Evolutionary conservation across 2,329 filamentous ascomycete species (phyloP).

Genomic region (Clarireedia hainanense): DNA sequence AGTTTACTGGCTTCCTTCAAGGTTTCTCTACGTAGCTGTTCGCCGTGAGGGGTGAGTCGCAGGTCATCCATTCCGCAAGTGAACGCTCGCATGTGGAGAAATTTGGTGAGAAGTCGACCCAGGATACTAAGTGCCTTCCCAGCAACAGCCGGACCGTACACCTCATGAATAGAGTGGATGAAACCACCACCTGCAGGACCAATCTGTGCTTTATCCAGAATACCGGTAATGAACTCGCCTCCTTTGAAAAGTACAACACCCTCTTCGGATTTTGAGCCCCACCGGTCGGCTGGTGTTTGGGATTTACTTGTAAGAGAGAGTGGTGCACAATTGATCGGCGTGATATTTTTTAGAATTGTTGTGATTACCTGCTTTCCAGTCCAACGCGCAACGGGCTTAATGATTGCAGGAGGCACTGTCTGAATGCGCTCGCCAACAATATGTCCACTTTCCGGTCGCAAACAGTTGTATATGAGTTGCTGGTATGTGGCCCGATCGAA

Average conservation of each 20-base stretch:
- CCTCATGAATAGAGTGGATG: slow-evolving; percentile 86
- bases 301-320: slow-evolving; percentile 74
- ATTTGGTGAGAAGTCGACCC: slow-evolving; percentile 80
- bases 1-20: slow-evolving; percentile 59
- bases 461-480: slow-evolving; percentile 82
- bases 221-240: slow-evolving; percentile 81
- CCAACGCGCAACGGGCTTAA: slow-evolving; percentile 78
- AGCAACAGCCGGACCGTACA: slow-evolving; percentile 80
- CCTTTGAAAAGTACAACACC: slow-evolving; percentile 74
- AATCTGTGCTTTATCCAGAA: slow-evolving; percentile 92
- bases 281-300: slow-evolving; percentile 69
- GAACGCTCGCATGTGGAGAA: slow-evolving; percentile 89
- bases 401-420: slow-evolving; percentile 70
- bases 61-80: slow-evolving; percentile 97
- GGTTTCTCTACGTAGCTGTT: slow-evolving; percentile 59
- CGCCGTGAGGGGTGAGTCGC: slow-evolving; percentile 72
- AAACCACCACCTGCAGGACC: slow-evolving; percentile 81
- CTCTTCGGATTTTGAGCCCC: slow-evolving; percentile 73
- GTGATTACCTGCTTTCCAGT: slow-evolving; percentile 95
- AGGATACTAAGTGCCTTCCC: slow-evolving; percentile 84
- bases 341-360: slow-evolving; percentile 87
- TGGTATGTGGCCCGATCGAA: slow-evolving; percentile 86
- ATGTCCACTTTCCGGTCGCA: slow-evolving; percentile 85
- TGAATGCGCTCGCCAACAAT: slow-evolving; percentile 76
- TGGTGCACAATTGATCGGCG: slow-evolving; percentile 65